Base-by-base conservation (phyloP, 208 protist genomes). In the Acanthamoeba triangularis region DNA sequence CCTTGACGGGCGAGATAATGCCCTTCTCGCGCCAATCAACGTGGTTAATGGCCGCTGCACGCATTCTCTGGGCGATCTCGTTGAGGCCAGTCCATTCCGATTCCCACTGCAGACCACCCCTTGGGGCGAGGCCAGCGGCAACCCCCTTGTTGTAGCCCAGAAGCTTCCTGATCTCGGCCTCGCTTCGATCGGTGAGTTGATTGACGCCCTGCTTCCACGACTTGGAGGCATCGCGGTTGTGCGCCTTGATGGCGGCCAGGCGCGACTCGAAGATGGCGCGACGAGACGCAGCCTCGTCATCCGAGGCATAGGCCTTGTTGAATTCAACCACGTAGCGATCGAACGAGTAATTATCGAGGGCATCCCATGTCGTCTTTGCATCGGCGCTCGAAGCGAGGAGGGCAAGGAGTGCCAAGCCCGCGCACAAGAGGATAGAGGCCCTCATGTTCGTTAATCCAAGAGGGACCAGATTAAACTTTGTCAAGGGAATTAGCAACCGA, bases 11-110 rank as follows among this genome's bases (percentile, higher is more conserved):
- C 3, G 95, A 96, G 20, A 97, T 88, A 20, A 96, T 72, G 76
- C 88, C 87, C 67, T 95, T 65, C 30, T 61, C 63, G 59, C 95
- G 93, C 96, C 96, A 97, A 87, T 97, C 95, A 28, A 97, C 90
- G 7, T 59, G 49, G 56, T 76, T 67, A 23, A 49, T 11, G 76
- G 47, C 44, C 35, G 30, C 23, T 37, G 69, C 69, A 3, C 33
- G 14, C 30, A 54, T 85, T 3, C 3, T 41, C 37, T 41, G 37
- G 61, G 61, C 61, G 23, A 67, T 35, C 23, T 72, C 30, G 28
- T 59, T 11, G 35, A 85, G 76, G 41, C 16, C 44, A 5, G 14
- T 18, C 33, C 85, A 90, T 23, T 90, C 78, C 5, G 56, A 37
- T 14, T 61, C 16, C 88, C 10, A 44, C 37, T 37, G 47, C 14